Percentiles rank a stretch among this genome's conserved stretches.
Conservation (phyloP, 371 early-diverging fungal genomes). For the Syncephalastrum sp. region DNA sequence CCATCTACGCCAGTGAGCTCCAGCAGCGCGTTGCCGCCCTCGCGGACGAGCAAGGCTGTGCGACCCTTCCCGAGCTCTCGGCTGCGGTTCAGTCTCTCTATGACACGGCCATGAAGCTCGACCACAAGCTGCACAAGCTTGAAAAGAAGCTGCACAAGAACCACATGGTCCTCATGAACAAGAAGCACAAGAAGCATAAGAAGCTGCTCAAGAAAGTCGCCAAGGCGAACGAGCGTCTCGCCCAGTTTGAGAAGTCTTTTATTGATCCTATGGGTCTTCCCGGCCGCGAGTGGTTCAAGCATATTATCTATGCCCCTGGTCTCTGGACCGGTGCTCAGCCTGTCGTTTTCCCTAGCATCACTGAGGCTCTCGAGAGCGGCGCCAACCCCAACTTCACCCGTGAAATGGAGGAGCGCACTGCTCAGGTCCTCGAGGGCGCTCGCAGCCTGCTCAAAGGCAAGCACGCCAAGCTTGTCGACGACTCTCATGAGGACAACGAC, state of each 20-base stretch:
- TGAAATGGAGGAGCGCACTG: slow-evolving; percentile 22
- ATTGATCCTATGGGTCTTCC: slow-evolving; percentile 49
- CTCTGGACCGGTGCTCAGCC: slow-evolving; percentile 39
- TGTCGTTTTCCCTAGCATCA: slow-evolving; percentile 38
- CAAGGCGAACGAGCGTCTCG: slow-evolving; percentile 38
- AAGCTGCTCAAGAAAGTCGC: slow-evolving; percentile 16
- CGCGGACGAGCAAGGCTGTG: slow-evolving; percentile 9
- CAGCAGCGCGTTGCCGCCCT: slow-evolving; percentile 1
- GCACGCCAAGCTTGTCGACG: not conserved
- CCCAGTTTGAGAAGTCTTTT: slow-evolving; percentile 48
- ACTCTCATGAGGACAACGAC: not conserved
- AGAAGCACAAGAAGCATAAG: slow-evolving; percentile 10
- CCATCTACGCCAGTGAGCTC: slow-evolving; percentile 35
- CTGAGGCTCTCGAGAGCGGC: slow-evolving; percentile 37
- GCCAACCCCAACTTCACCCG: slow-evolving; percentile 19
- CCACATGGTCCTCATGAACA: not conserved
- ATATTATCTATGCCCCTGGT: slow-evolving; percentile 50
- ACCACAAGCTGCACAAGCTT: slow-evolving; percentile 11
- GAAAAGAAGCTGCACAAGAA: slow-evolving; percentile 8
- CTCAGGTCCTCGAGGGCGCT: slow-evolving; percentile 14
- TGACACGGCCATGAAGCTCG: slow-evolving; percentile 10
- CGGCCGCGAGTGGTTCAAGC: slow-evolving; percentile 56
- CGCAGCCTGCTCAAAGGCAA: slow-evolving; percentile 13
- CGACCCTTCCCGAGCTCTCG: slow-evolving; percentile 8
- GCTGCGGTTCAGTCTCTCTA: slow-evolving; percentile 10